Evolutionary conservation across 345 rosid species (phyloP).

Genomic region (Gossypioides kirkii): DNA sequence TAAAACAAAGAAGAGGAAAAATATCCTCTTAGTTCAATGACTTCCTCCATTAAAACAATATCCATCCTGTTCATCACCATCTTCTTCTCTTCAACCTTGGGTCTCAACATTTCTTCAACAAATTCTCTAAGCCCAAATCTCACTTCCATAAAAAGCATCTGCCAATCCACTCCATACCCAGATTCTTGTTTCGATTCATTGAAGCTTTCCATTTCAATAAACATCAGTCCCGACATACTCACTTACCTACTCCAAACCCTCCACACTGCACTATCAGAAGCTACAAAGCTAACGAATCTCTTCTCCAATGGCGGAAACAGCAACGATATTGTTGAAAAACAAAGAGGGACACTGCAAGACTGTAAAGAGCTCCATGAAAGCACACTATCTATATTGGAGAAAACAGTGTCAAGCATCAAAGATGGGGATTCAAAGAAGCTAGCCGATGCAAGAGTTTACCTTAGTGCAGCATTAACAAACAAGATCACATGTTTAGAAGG

Average conservation of each 20-base stretch:
- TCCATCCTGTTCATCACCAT: slow-evolving; percentile 28
- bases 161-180: slow-evolving; percentile 62
- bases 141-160: slow-evolving; percentile 37
- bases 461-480: slow-evolving; percentile 78
- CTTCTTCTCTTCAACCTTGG: slow-evolving; percentile 24
- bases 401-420: slow-evolving; percentile 41
- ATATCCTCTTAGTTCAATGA: slow-evolving; percentile 28
- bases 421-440: slow-evolving; percentile 34
- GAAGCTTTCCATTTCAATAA: slow-evolving; percentile 68
- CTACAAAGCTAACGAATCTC: slow-evolving; percentile 49
- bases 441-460: slow-evolving; percentile 56
- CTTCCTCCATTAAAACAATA: slow-evolving; percentile 23
- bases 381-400: slow-evolving; percentile 42
- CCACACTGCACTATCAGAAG: slow-evolving; percentile 55
- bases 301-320: slow-evolving; percentile 27
- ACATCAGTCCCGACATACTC: slow-evolving; percentile 56
- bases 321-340: slow-evolving; percentile 46
- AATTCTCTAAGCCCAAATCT: slow-evolving; percentile 30
- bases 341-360: slow-evolving; percentile 68
- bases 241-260: slow-evolving; percentile 58
- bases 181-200: slow-evolving; percentile 55
- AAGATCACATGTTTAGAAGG: slow-evolving; percentile 88
- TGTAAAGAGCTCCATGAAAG: slow-evolving; percentile 76
- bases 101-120: slow-evolving; percentile 26
- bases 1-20: neutral